Percentiles rank a stretch among this genome's conserved stretches.
These are phyloP conservation scores for Alternaria angustiovoidea DNA, from an alignment of 2,329 filamentous ascomycete genomes.

Conservation along the genomic window DNA sequence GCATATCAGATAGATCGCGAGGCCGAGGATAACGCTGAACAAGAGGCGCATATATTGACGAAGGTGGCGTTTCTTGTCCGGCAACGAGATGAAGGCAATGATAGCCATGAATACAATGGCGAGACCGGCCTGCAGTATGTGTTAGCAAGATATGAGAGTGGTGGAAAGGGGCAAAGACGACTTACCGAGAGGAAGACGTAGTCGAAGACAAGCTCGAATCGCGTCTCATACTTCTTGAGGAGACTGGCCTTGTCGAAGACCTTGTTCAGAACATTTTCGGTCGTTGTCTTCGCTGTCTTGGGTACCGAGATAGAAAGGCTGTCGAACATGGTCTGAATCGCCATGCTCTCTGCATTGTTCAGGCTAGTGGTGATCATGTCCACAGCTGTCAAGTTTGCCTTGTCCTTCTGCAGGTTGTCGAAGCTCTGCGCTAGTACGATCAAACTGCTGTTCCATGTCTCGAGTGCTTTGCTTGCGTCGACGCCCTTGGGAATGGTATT, in stretches of 20 bases:
- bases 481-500: slow-evolving; percentile 34
- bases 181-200: slow-evolving; percentile 23
- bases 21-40: slow-evolving; percentile 29
- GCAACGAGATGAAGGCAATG: slow-evolving; percentile 40
- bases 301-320: slow-evolving; percentile 29
- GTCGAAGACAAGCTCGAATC: slow-evolving; percentile 37
- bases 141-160: slow-evolving; percentile 29
- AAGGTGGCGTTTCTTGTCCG: slow-evolving; percentile 25
- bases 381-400: slow-evolving; percentile 23
- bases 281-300: slow-evolving; percentile 21
- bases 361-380: background rate
- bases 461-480: slow-evolving; percentile 24
- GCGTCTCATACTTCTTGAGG: slow-evolving; percentile 17
- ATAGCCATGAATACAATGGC: slow-evolving; percentile 33
- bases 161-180: background rate
- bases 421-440: slow-evolving; percentile 9
- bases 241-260: slow-evolving; percentile 3
- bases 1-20: slow-evolving; percentile 35
- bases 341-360: slow-evolving; percentile 5
- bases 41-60: slow-evolving; percentile 31
- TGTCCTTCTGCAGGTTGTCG: slow-evolving; percentile 16
- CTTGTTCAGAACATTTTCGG: slow-evolving; percentile 1
- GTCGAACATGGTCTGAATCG: slow-evolving; percentile 34
- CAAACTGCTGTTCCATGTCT: slow-evolving; percentile 16
- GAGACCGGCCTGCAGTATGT: slow-evolving; percentile 30